Evolutionary conservation across 805 yeast genomes (phyloP).

Genomic region (Sungouiella thailandica): DNA sequence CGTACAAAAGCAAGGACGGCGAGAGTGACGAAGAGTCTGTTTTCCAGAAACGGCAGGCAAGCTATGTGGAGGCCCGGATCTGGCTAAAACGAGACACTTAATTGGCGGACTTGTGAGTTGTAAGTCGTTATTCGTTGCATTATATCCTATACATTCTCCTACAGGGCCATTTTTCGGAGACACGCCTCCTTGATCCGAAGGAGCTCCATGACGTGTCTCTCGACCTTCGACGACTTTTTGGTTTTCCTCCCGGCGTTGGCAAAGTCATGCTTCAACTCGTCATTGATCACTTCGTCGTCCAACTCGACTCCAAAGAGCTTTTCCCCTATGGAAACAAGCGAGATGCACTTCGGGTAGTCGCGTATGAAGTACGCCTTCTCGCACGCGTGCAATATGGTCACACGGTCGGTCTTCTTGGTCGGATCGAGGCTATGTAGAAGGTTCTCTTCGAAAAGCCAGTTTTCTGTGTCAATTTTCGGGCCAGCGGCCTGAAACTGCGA

Average conservation of each 20-base stretch:
- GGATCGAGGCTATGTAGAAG: constrained; percentile 25
- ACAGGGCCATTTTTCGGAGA: constrained; percentile 15
- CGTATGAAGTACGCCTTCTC: constrained; percentile 58
- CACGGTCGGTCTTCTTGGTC: constrained; percentile 48
- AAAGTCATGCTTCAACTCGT: constrained; percentile 14
- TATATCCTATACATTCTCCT: not conserved
- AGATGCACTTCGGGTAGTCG: constrained; percentile 48
- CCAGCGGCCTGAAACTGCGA: constrained; percentile 48
- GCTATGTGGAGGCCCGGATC: constrained; percentile 44
- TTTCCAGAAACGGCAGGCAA: constrained; percentile 41
- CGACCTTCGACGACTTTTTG: constrained; percentile 33
- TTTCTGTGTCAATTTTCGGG: constrained; percentile 47
- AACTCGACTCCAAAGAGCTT: constrained; percentile 22
- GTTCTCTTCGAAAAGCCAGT: constrained; percentile 35
- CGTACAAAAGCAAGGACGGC: constrained; percentile 14
- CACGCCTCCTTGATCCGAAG: constrained; percentile 38
- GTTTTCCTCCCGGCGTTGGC: constrained; percentile 19
- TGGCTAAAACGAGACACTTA: constrained; percentile 20
- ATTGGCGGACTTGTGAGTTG: not conserved
- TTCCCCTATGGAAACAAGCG: constrained; percentile 36
- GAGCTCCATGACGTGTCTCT: constrained; percentile 49
- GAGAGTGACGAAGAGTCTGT: constrained; percentile 28
- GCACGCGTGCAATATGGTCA: constrained; percentile 50
- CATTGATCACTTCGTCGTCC: constrained; percentile 21
- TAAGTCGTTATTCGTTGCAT: not conserved